Conservation (phyloP, 805 yeast species). For the Yamadazyma philogaea region DNA sequence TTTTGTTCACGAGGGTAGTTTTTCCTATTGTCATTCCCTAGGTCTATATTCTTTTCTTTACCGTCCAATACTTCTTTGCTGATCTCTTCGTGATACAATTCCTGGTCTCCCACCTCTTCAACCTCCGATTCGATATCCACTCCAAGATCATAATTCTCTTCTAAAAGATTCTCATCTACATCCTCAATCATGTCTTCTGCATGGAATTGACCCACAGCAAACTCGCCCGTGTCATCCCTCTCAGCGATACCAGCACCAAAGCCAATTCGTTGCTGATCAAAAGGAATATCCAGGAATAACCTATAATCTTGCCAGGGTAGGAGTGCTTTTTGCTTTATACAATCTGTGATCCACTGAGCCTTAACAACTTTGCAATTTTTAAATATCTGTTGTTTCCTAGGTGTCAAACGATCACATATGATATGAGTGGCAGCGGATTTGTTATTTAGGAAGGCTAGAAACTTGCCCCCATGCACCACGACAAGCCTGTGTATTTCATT, state of each 20-base stretch:
- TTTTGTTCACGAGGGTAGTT: too few species aligned
- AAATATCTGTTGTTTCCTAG: slow-evolving; percentile 66
- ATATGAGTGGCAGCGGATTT: slow-evolving; percentile 83
- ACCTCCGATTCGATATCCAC: not conserved
- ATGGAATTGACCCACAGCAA: slow-evolving; percentile 6
- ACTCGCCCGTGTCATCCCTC: not conserved
- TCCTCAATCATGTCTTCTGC: slow-evolving; percentile 6
- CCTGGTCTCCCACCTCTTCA: not conserved
- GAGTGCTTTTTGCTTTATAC: slow-evolving; percentile 45
- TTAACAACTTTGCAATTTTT: slow-evolving; percentile 68
- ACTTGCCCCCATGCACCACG: slow-evolving; percentile 76
- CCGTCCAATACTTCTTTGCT: too few species aligned
- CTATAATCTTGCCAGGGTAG: slow-evolving; percentile 71
- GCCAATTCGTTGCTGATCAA: slow-evolving; percentile 48
- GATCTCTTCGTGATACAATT: too few species aligned
- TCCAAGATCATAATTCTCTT: slow-evolving; percentile 2
- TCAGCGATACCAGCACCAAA: slow-evolving; percentile 9
- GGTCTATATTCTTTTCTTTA: not conserved
- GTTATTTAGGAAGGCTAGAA: slow-evolving; percentile 62
- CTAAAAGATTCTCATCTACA: slow-evolving; percentile 4
- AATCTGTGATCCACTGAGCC: slow-evolving; percentile 79
- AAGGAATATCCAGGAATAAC: slow-evolving; percentile 48
- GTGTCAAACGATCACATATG: slow-evolving; percentile 74
- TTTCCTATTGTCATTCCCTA: slow-evolving; percentile 8
- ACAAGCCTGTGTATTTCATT: slow-evolving; percentile 67